These are phyloP conservation scores for Nakataea oryzae DNA, from an alignment of 2,329 filamentous ascomycete genomes.

Conservation along the genomic window DNA sequence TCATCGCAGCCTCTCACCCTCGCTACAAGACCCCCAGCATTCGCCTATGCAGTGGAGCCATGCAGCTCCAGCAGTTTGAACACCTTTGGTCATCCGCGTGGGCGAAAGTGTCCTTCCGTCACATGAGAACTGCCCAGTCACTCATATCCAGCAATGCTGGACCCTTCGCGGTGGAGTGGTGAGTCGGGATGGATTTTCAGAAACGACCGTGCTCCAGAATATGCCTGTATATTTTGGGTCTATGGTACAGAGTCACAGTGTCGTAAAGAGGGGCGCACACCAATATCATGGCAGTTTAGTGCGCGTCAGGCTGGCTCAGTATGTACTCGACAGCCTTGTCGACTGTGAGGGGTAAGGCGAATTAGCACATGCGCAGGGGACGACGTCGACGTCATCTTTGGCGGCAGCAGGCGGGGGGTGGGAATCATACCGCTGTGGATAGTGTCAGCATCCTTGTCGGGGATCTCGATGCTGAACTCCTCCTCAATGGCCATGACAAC, in stretches of 20 bases:
- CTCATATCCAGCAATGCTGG: not conserved
- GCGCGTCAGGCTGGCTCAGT: slow-evolving; percentile 82
- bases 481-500: slow-evolving; percentile 99
- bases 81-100: not conserved
- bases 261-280: slow-evolving; percentile 2
- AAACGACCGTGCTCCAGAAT: not conserved
- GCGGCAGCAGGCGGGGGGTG: too few species aligned
- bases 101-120: not conserved
- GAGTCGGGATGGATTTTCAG: not conserved
- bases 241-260: slow-evolving; percentile 8
- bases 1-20: not conserved
- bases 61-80: too few species aligned
- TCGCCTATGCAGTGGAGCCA: too few species aligned
- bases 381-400: not conserved
- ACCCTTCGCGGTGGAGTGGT: too few species aligned
- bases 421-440: slow-evolving; percentile 77
- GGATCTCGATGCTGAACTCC: slow-evolving; percentile 86
- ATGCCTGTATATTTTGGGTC: slow-evolving; percentile 4
- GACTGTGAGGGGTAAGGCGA: slow-evolving; percentile 40
- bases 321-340: slow-evolving; percentile 95
- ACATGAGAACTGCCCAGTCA: not conserved
- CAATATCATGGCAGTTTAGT: slow-evolving; percentile 29
- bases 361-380: not conserved
- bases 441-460: slow-evolving; percentile 89
- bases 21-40: not conserved